phyloP scores from a whole-genome alignment of 768 basidiomycete genomes.

The Tubosaeta brunneosetosa region DNA sequence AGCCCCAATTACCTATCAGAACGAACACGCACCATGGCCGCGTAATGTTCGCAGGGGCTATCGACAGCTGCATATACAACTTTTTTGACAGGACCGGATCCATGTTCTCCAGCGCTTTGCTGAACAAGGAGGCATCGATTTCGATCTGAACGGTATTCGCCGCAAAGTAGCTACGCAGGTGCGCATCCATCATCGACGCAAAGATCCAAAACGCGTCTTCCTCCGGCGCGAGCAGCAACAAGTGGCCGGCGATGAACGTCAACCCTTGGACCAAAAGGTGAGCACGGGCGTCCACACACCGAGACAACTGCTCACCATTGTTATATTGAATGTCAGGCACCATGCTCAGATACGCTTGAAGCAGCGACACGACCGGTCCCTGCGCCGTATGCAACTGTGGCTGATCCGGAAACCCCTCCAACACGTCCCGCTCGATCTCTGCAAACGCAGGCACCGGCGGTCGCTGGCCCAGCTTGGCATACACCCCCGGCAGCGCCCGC shows the following conservation, averaged over 20 bases:
- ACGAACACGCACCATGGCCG: conserved; percentile 49
- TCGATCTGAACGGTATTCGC: conserved; percentile 58
- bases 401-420: conserved; percentile 50
- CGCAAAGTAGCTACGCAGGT: conserved; percentile 76
- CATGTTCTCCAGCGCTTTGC: conserved; percentile 59
- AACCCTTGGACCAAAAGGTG: conserved; percentile 44
- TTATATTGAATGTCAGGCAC: conserved; percentile 76
- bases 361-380: conserved; percentile 50
- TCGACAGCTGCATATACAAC: conserved; percentile 58
- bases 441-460: conserved; percentile 44
- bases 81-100: conserved; percentile 62
- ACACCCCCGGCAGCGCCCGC: conserved; percentile 63
- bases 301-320: conserved; percentile 39
- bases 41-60: conserved; percentile 55
- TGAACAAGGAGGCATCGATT: conserved; percentile 70
- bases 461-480: conserved; percentile 55
- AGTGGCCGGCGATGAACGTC: conserved; percentile 64
- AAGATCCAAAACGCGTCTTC: conserved; percentile 93
- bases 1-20: not conserved
- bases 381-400: conserved; percentile 54
- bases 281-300: conserved; percentile 1
- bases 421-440: conserved; percentile 59
- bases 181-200: conserved; percentile 78
- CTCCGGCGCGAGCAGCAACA: conserved; percentile 72
- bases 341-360: conserved; percentile 79